Conservation (phyloP, 495 filamentous ascomycete species). For the Annulohypoxylon bovei region DNA sequence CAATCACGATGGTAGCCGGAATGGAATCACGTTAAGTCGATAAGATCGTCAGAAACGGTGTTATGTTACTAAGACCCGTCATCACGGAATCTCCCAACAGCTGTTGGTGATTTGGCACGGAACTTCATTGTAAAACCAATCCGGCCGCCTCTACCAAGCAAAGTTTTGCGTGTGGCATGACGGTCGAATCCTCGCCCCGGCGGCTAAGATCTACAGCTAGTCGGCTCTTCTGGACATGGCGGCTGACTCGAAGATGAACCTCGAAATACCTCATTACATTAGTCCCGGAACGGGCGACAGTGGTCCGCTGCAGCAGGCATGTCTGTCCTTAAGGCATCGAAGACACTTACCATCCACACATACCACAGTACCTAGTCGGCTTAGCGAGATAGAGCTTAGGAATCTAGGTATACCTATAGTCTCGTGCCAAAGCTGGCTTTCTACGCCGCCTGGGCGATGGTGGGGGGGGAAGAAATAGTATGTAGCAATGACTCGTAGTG, state of each 20-base stretch:
- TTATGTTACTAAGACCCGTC: conserved; percentile 30
- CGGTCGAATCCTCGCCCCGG: conserved; percentile 10
- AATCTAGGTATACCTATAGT: conserved; percentile 5
- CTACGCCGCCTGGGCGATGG: conserved; percentile 12
- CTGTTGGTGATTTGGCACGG: conserved; percentile 14
- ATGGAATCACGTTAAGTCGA: conserved; percentile 10
- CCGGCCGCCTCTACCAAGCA: conserved; percentile 25
- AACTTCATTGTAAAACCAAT: conserved; percentile 20
- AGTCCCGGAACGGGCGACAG: conserved; percentile 32
- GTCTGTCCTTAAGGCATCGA: conserved; percentile 11
- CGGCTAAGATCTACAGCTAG: conserved; percentile 27
- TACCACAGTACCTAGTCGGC: background rate
- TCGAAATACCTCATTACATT: conserved; percentile 38
- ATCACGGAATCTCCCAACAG: conserved; percentile 21
- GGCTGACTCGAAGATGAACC: conserved; percentile 29
- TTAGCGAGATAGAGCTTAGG: conserved; percentile 10
- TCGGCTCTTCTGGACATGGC: conserved; percentile 28
- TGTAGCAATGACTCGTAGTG: conserved; percentile 27
- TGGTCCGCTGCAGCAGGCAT: conserved; percentile 17
- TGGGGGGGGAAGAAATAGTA: conserved; percentile 3
- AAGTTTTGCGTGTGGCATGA: conserved; percentile 16
- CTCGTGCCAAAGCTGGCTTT: conserved; percentile 28
- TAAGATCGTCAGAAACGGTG: conserved; percentile 28
- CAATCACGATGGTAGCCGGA: conserved; percentile 25
- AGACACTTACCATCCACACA: background rate